Percentiles rank a stretch among this genome's conserved stretches.
Evolutionary conservation across 257 asterid species (phyloP).

Genomic region (Rubia yunnanensis): DNA sequence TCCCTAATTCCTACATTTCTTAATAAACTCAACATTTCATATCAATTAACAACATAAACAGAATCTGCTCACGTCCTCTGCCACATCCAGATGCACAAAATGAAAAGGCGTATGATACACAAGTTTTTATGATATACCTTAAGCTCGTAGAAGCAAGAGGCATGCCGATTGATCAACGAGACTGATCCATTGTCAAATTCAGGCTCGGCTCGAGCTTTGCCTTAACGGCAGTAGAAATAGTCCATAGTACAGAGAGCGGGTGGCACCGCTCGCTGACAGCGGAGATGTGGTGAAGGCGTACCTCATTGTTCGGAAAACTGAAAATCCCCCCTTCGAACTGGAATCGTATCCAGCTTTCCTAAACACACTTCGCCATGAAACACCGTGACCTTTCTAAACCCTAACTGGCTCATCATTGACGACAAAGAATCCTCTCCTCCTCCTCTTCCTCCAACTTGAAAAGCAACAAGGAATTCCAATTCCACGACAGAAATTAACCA

Average conservation of each 20-base stretch:
- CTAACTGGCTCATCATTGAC: constrained; percentile 62
- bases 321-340: constrained; percentile 48
- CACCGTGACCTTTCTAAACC: constrained; percentile 68
- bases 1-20: no score
- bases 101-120: neutral
- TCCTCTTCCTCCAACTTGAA: neutral
- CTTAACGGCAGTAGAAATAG: constrained; percentile 54
- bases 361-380: constrained; percentile 68
- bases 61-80: neutral
- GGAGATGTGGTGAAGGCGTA: constrained; percentile 62
- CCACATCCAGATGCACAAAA: neutral
- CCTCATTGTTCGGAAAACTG: constrained; percentile 82
- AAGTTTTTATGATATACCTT: constrained; percentile 40
- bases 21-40: no score
- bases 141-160: constrained; percentile 73
- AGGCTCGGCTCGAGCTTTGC: constrained; percentile 85
- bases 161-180: constrained; percentile 70
- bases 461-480: neutral
- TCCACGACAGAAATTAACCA: neutral
- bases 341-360: constrained; percentile 51
- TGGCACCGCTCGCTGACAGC: constrained; percentile 66
- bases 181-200: constrained; percentile 33
- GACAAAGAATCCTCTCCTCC: no score
- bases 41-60: no score
- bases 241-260: constrained; percentile 77